Evolutionary conservation across 371 early-diverging fungal genomes (phyloP), one percentile per base, ranked within the genome.

Genomic region (Haplosporangium sp.): DNA sequence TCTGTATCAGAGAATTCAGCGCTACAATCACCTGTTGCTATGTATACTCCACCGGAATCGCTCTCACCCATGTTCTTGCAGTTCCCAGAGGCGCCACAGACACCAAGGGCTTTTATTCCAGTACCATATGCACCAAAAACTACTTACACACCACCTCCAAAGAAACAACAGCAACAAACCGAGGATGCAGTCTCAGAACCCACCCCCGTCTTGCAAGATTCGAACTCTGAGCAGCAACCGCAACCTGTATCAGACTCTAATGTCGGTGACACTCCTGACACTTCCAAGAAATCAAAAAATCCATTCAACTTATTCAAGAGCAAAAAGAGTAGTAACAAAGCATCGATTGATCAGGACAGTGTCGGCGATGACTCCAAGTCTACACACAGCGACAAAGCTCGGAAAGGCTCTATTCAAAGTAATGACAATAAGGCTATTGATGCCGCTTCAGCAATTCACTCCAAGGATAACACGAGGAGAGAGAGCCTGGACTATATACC

Each of bases 401-500:
- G 48, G 13, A 71, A 72, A 72, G 66, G 68, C 35, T 71, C 69
- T 7, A 50, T 69, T 27, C 64, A 71, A 17, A 71, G 68, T 20
- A 40, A 15, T 35, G 68, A 67, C 6, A 53, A 19, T 3, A 65
- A 62, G 34, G 35, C 67, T 11, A 15, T 60, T 1, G 64, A 56
- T 53, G 13, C 48, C 4, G 57, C 48, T 6, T 39, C 68, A 6
- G 4, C 58, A 15, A 39, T 58, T 37, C 9, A 27, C 44, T 17
- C 62, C 15, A 72, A 57, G 34, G 65, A 55, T 1, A 64, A 39
- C 5, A 74, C 74, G 67, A 74, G 67, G 50, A 52, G 61, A 15
- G 72, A 61, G n/a, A 71, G 72, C 19, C 71, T 69, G 7, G 81
- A 65, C 4, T 81, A 81, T 37, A 71, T 81, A 1, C 81, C 81